Evolutionary conservation across 257 asterid species (phyloP), one percentile per base, ranked within the genome.

Genomic region (Gynochthodes officinalis): DNA sequence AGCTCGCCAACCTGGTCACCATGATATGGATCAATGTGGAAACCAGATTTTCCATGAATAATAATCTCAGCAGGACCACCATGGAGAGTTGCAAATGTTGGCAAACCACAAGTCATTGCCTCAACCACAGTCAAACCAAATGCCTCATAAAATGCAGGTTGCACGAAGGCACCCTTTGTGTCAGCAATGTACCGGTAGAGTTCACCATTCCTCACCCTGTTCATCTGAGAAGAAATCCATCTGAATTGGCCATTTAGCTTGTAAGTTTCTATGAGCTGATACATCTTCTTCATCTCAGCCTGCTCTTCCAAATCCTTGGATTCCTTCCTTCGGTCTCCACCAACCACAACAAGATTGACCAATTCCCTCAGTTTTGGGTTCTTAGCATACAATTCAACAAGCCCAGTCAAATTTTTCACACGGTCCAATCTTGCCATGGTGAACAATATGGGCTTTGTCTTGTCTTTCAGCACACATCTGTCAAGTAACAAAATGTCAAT

Each of bases 171-270:
- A 0, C 99, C 99, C 25, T 54, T 83, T 0, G 90, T 87, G 86
- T 95, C 98, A 2, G 96, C 95, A 30, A 95, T 90, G 87, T 37
- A 92, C 23, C 98, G 94, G 81, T 92, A 95, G 73, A 95, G 93
- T 76, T 95, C 99, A 0, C 98, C 99, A 21, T 95, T 95, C 77
- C 98, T 86, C 32, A 90, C 94, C 0, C 98, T 89, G 92, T 95
- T 92, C 98, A 92, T 95, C 78, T 95, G 99, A 37, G 99, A 92
- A 35, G 99, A 92, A 73, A 95, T 95, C 99, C 98, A 95, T 76
- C 97, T 73, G 88, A 95, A 92, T 23, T 92, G 97, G 33, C 98
- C 98, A 0, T 92, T 87, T 48, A 95, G 80, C 1, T 86, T 81
- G 82, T 90, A 82, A 30, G 87, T 82, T 58, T 92, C 90, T 4